Evolutionary conservation across 1,284 basidiomycete species (phyloP), one percentile per base, ranked within the genome.

Genomic region (Rhizoctonia solani): DNA sequence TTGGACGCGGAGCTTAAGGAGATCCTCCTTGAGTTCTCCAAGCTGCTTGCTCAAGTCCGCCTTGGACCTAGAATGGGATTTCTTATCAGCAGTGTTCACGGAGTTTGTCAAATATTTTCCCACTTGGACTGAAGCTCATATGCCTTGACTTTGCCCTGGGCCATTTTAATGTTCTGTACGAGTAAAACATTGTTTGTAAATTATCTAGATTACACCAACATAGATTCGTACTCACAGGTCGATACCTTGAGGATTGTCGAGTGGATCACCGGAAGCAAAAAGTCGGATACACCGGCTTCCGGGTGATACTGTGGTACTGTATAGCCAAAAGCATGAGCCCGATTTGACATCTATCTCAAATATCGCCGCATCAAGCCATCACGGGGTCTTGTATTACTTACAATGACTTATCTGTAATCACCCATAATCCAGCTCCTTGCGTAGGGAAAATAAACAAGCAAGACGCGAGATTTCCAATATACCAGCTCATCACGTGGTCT

Each of bases 51-150:
- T 82, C 83, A 99, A 88, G 87, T 98, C 97, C 83, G 89, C 90
- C 86, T 98, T 98, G 75, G 92, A 93, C 89, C 94, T 97, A 52
- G 47, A 65, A 16, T 16, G 39, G 61, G 13, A 19, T 25, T 16
- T 49, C 68, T 46, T 19, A 39, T 41, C 52, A 49, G 41, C 32
- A 44, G 67, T 54, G 29, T 37, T 72, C 39, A 46, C n/a, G 21
- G 53, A 6, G 30, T 59, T 44, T 21, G 65, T 39, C 37, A 16
- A 49, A 37, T 41, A 29, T 11, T 44, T 67, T 79, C 90, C 78
- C 80, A 96, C 95, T 97, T 98, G 80, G 92, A 93, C 82, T 95
- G 93, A 79, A 98, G 93, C 82, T 97, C 95, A 85, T 95, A 94
- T 76, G 95, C 94, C 86, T 95, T 93, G 83, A 97, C 93, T 85